These are phyloP conservation scores for Myxozyma mucilagina DNA, from an alignment of 805 yeast species.

Conservation along the genomic window DNA sequence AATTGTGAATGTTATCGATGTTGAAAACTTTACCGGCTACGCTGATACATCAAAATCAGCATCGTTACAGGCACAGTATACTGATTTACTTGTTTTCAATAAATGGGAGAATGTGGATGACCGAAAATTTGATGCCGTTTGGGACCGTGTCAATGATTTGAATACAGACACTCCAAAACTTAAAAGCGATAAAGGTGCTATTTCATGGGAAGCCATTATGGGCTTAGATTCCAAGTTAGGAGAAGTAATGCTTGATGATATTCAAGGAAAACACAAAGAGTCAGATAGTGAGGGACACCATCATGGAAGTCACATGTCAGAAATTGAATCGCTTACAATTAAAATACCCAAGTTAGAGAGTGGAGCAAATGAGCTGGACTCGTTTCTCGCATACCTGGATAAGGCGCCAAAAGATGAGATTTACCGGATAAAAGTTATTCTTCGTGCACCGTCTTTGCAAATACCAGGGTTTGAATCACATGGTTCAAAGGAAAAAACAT, in stretches of 20 bases:
- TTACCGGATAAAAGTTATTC: constrained; percentile 30
- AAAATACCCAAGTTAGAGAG: neutral
- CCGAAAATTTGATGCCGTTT: constrained; percentile 29
- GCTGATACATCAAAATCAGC: constrained; percentile 32
- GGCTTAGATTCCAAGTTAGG: constrained; percentile 32
- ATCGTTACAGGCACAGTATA: constrained; percentile 32
- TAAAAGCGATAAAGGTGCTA: constrained; percentile 26
- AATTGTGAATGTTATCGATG: constrained; percentile 32
- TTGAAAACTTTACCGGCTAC: constrained; percentile 32
- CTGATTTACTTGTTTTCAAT: constrained; percentile 31
- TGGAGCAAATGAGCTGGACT: constrained; percentile 9
- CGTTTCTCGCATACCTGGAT: constrained; percentile 20
- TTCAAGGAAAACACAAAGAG: neutral
- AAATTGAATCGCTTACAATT: constrained; percentile 30
- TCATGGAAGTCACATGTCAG: constrained; percentile 17
- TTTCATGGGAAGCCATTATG: constrained; percentile 29
- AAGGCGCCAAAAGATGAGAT: constrained; percentile 33
- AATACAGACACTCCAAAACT: constrained; percentile 34
- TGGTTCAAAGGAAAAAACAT: neutral
- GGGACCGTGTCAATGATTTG: constrained; percentile 32
- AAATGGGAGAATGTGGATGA: constrained; percentile 32
- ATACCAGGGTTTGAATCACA: constrained; percentile 2
- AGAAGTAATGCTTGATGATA: neutral
- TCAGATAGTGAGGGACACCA: neutral
- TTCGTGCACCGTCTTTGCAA: constrained; percentile 3